Evolutionary conservation across 345 rosid species (phyloP).

Genomic region (Gynandropsis gynandra): DNA sequence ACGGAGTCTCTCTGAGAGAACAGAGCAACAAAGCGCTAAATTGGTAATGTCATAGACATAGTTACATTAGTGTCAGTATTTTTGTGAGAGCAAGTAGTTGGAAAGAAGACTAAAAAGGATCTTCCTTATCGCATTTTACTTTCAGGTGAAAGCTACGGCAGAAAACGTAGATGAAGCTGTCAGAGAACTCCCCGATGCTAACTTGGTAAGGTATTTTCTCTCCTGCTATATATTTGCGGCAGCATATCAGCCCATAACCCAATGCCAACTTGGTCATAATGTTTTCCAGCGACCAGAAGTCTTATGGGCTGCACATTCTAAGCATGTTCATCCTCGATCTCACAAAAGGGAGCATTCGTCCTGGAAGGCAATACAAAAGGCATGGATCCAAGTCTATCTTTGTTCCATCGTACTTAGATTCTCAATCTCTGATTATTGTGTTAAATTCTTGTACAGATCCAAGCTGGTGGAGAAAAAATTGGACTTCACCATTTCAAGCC

Average conservation of each 20-base stretch:
- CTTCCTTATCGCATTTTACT: no score
- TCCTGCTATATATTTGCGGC: background rate
- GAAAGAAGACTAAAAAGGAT: no score
- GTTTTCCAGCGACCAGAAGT: conserved; percentile 81
- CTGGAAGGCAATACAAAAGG: conserved; percentile 90
- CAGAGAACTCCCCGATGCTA: conserved; percentile 98
- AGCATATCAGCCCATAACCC: background rate
- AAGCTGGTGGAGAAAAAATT: conserved; percentile 56
- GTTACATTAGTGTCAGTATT: no score
- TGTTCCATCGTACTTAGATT: conserved; percentile 6
- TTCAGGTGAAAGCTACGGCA: conserved; percentile 94
- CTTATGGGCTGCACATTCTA: conserved; percentile 85
- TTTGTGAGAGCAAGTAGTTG: no score
- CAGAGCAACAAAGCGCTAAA: conserved; percentile 69
- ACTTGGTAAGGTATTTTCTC: conserved; percentile 77
- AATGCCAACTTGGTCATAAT: conserved; percentile 13
- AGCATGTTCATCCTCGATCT: conserved; percentile 70
- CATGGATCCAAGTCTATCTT: conserved; percentile 15
- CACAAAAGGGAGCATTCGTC: conserved; percentile 60
- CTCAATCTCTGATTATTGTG: conserved; percentile 12
- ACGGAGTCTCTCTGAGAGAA: conserved; percentile 64
- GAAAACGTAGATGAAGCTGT: conserved; percentile 96
- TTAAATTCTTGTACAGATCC: conserved; percentile 40
- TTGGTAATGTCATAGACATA: conserved; percentile 32
- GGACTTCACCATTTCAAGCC: conserved; percentile 91